Evolutionary conservation across 495 filamentous ascomycete genomes (phyloP).

Genomic region (Aspergillus asperescens): DNA sequence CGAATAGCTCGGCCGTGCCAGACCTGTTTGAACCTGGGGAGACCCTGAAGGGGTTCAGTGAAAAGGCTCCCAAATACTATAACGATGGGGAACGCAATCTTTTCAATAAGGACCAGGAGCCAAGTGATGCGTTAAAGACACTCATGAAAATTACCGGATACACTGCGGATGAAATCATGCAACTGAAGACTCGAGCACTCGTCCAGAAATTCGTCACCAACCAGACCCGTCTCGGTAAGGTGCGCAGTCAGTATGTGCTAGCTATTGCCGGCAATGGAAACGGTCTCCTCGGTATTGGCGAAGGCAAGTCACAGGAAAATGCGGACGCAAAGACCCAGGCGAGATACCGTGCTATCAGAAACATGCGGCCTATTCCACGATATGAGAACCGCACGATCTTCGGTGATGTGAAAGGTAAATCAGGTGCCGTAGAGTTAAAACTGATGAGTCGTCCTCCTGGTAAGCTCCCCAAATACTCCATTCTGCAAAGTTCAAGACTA

Average conservation of each 20-base stretch:
- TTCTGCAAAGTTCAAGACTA: conserved; percentile 5
- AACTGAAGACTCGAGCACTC: conserved; percentile 56
- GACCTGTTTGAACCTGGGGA: conserved; percentile 48
- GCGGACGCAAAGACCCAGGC: conserved; percentile 61
- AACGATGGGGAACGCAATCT: background rate
- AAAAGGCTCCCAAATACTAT: conserved; percentile 1
- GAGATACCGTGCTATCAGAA: conserved; percentile 68
- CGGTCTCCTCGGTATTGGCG: conserved; percentile 81
- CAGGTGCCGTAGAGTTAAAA: conserved; percentile 74
- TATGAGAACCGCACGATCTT: conserved; percentile 92
- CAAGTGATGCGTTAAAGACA: conserved; percentile 49
- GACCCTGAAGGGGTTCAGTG: conserved; percentile 16
- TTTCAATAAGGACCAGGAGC: conserved; percentile 29
- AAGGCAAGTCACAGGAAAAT: conserved; percentile 76
- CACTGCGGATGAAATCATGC: conserved; percentile 48
- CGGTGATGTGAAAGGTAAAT: conserved; percentile 77
- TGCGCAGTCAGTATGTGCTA: conserved; percentile 62
- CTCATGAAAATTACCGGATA: conserved; percentile 69
- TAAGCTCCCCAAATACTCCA: conserved; percentile 40
- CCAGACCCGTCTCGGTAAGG: conserved; percentile 94
- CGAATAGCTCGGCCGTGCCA: conserved; percentile 40
- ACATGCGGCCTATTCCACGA: conserved; percentile 78
- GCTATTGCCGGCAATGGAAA: conserved; percentile 78
- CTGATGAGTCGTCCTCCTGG: conserved; percentile 81
- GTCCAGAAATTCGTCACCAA: conserved; percentile 73